phyloP scores from a whole-genome alignment of 2,329 filamentous ascomycete genomes.

The Venturiaceae sp. region DNA sequence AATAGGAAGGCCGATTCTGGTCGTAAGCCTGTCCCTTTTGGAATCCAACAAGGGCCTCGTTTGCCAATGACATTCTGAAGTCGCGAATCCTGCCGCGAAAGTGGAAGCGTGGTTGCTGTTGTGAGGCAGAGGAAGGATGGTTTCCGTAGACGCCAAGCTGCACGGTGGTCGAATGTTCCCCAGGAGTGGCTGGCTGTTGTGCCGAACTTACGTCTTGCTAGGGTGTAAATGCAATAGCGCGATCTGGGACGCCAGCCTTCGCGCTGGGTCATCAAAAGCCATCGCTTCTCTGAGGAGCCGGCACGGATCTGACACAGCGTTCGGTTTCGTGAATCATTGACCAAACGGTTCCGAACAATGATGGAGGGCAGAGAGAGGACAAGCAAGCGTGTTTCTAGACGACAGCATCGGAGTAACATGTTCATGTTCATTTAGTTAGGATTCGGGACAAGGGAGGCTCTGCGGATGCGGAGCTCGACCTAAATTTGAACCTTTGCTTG shows the following conservation, averaged over 20 bases:
- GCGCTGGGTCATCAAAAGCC: too few relatives aligned
- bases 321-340: neutral
- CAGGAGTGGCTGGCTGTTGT: neutral
- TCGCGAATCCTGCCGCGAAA: neutral
- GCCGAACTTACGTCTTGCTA: neutral
- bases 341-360: neutral
- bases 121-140: constrained; percentile 3
- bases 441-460: neutral
- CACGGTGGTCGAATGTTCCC: too few relatives aligned
- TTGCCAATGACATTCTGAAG: constrained; percentile 12
- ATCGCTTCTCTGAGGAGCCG: neutral
- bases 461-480: neutral
- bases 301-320: neutral
- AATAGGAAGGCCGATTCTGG: constrained; percentile 58
- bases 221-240: neutral
- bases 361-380: too few relatives aligned
- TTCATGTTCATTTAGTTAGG: too few relatives aligned
- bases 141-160: neutral
- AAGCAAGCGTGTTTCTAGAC: too few relatives aligned
- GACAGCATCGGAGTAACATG: too few relatives aligned
- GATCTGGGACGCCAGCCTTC: neutral
- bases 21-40: constrained; percentile 56
- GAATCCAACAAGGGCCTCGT: constrained; percentile 44
- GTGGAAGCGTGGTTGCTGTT: neutral
- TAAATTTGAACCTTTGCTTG: neutral